Conservation (phyloP, 1,284 basidiomycete genomes). For the Ustilago curta region DNA sequence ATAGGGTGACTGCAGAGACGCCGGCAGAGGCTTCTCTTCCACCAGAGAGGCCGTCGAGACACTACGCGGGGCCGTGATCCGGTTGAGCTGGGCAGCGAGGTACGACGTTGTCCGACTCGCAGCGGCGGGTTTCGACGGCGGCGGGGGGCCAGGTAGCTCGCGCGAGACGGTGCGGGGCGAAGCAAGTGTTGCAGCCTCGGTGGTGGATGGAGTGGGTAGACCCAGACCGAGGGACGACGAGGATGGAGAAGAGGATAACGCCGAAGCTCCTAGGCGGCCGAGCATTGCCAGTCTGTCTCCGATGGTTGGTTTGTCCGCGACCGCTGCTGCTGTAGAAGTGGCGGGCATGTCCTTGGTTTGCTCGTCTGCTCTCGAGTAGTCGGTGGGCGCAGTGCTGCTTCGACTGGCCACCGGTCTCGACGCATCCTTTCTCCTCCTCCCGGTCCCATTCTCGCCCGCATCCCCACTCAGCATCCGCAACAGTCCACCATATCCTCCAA, state of each 20-base stretch:
- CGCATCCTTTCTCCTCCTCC: too few relatives aligned
- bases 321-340: neutral
- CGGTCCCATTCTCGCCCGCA: too few relatives aligned
- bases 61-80: neutral
- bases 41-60: slow-evolving; percentile 6
- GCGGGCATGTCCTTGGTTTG: slow-evolving; percentile 2
- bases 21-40: slow-evolving; percentile 27
- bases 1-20: slow-evolving; percentile 61
- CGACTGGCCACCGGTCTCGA: neutral
- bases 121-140: slow-evolving; percentile 18
- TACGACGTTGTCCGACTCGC: slow-evolving; percentile 15
- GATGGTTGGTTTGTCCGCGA: slow-evolving; percentile 11
- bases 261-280: slow-evolving; percentile 41
- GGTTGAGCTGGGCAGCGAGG: slow-evolving; percentile 8
- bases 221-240: slow-evolving; percentile 18
- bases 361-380: slow-evolving; percentile 13
- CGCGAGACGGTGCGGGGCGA: slow-evolving; percentile 21
- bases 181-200: neutral
- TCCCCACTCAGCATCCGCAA: too few relatives aligned
- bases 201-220: slow-evolving; percentile 1
- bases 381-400: slow-evolving; percentile 4
- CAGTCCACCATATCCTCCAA: too few relatives aligned
- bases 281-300: slow-evolving; percentile 73
- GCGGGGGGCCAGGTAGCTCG: slow-evolving; percentile 33
- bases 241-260: slow-evolving; percentile 14